Base-by-base conservation (phyloP, 2,329 filamentous ascomycete genomes). In the Nemania diffusa region DNA sequence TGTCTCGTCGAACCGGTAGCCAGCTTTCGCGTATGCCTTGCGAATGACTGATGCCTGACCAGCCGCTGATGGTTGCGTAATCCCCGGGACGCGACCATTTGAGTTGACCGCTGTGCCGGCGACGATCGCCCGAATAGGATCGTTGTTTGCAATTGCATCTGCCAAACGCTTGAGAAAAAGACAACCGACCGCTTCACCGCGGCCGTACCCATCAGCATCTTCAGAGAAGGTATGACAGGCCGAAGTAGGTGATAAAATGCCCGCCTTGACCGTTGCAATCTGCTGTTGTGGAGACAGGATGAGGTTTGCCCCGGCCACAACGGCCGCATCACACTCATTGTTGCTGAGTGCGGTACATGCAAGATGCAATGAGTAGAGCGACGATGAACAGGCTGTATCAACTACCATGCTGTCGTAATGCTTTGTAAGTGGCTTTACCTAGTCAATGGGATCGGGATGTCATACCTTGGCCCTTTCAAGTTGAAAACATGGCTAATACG, bases 71-170 rank as follows among this genome's bases (percentile, higher is more conserved):
- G 85, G 86, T 34, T 81, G 78, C 0, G 82, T 83, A 34, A 87
- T 82, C 0, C 84, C 84, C 3, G 74, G 5, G 73, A 83, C 77
- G 22, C 63, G 74, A 3, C 84, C 84, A 65, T 85, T 83, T 48
- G 69, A 62, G 40, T 76, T 75, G 2, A 73, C 27, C 9, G 73
- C 68, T 0, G 15, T 70, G 11, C 68, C 69, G 11, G 69, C 62
- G 20, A 76, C 71, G 0, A 76, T n/a, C n/a, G 67, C 67, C 1
- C 73, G 63, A 5, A 75, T 69, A 0, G 67, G 68, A 15, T 59
- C 44, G 1, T 59, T 65, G 9, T 70, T 61, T 0, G 24, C 27
- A 1, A 73, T 29, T 0, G 72, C 73, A 3, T 53, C 59, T 0
- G 57, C 44, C 8, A 68, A 40, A 24, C 46, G 56, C 52, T 72